Evolutionary conservation across 148 eudicot species (phyloP).

Genomic region (Dysphania ambrosioides): DNA sequence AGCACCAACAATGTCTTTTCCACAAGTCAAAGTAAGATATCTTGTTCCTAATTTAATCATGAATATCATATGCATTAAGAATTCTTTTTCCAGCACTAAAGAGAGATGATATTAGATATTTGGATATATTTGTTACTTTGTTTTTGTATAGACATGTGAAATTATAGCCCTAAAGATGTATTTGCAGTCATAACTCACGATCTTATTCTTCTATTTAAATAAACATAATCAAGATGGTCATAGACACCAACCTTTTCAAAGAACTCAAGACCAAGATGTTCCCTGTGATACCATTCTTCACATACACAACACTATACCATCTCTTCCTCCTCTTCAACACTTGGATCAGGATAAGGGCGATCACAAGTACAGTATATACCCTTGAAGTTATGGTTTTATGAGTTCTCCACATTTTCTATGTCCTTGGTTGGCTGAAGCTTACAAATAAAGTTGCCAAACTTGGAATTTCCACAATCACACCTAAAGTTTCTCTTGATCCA

Average conservation of each 20-base stretch:
- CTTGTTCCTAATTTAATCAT: not conserved
- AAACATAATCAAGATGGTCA: not conserved
- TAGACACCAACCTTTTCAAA: constrained; percentile 58
- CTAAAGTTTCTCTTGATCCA: too few species aligned
- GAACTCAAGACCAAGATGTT: constrained; percentile 79
- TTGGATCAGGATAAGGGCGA: too few species aligned
- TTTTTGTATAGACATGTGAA: not conserved
- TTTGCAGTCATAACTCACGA: not conserved
- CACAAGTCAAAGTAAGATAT: not conserved
- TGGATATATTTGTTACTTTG: not conserved
- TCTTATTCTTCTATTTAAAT: not conserved
- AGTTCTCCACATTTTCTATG: constrained; percentile 70
- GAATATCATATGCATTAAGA: not conserved
- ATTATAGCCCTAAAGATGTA: not conserved
- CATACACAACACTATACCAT: constrained; percentile 92
- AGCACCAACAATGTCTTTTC: not conserved
- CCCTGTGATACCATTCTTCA: constrained; percentile 98
- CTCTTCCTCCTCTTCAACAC: too few species aligned
- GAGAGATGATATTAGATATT: not conserved
- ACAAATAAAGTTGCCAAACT: constrained; percentile 81
- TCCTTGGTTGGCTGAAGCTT: constrained; percentile 77
- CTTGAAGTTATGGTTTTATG: constrained; percentile 87
- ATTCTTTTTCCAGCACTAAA: not conserved
- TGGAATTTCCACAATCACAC: too few species aligned
- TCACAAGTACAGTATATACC: too few species aligned